Evolutionary conservation across 1,139 yeast genomes (phyloP).

Genomic region (Candida tropicalis): DNA sequence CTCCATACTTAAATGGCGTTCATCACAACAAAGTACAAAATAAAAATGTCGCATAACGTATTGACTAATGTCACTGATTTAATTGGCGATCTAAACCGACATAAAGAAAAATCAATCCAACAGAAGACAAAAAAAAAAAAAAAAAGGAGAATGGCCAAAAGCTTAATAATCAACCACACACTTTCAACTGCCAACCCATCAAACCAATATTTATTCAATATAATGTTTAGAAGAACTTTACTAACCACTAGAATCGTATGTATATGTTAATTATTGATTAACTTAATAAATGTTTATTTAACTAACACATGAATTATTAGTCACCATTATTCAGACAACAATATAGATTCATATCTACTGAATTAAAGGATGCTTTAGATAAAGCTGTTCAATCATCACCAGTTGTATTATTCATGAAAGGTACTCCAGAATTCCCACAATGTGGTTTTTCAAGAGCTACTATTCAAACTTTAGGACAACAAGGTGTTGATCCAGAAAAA

Average conservation of each 20-base stretch:
- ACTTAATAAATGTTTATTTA: background rate
- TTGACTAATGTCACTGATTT: background rate
- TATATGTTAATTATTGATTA: background rate
- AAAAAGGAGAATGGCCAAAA: background rate
- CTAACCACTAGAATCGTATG: slow-evolving; percentile 11
- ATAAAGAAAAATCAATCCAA: background rate
- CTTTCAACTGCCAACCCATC: background rate
- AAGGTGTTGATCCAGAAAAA: slow-evolving; percentile 94
- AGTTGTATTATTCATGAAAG: slow-evolving; percentile 93
- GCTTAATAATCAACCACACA: slow-evolving; percentile 2
- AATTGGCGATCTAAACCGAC: background rate
- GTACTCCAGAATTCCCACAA: slow-evolving; percentile 97
- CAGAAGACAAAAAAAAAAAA: slow-evolving; percentile 1
- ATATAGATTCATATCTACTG: slow-evolving; percentile 67
- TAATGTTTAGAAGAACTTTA: slow-evolving; percentile 30
- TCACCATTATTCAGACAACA: slow-evolving; percentile 10
- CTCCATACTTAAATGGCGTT: too few relatives aligned
- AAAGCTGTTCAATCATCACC: slow-evolving; percentile 86
- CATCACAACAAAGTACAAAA: too few relatives aligned
- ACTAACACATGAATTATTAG: slow-evolving; percentile 8
- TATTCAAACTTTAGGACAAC: slow-evolving; percentile 89
- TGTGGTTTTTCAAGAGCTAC: slow-evolving; percentile 98
- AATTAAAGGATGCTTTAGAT: slow-evolving; percentile 80
- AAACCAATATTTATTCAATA: too few relatives aligned
- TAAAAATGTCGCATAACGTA: background rate